These are phyloP conservation scores for Bipolaris cookei DNA, from an alignment of 2,329 filamentous ascomycete species.

Conservation along the genomic window DNA sequence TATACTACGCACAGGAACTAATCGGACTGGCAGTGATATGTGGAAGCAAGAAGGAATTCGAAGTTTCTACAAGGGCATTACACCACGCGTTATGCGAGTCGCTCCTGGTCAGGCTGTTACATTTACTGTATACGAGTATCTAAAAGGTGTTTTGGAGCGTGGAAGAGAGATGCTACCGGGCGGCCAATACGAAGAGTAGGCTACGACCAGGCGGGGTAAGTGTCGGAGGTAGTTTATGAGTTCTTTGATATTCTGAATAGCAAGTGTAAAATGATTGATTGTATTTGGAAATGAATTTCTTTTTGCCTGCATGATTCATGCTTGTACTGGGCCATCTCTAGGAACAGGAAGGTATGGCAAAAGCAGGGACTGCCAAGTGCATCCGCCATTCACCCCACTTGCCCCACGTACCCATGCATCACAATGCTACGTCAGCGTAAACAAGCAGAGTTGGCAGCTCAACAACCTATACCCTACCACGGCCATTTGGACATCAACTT, in stretches of 20 bases:
- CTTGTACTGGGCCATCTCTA: not conserved
- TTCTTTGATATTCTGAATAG: not conserved
- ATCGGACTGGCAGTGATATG: slow-evolving; percentile 50
- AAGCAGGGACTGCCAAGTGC: slow-evolving; percentile 13
- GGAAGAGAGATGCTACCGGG: slow-evolving; percentile 55
- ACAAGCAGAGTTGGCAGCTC: slow-evolving; percentile 5
- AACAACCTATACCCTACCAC: not conserved
- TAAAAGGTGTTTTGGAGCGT: slow-evolving; percentile 58
- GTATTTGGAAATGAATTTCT: not conserved
- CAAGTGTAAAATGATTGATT: not conserved
- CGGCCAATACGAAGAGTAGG: slow-evolving; percentile 57
- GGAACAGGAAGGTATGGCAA: not conserved
- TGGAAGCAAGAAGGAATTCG: slow-evolving; percentile 86
- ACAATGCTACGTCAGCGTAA: slow-evolving; percentile 15
- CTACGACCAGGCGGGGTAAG: not conserved
- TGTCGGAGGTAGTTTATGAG: not conserved
- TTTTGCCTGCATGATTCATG: too few relatives aligned
- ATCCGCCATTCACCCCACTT: slow-evolving; percentile 18
- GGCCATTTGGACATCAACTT: not conserved
- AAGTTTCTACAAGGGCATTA: slow-evolving; percentile 99
- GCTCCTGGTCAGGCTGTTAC: slow-evolving; percentile 89
- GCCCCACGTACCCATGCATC: slow-evolving; percentile 28
- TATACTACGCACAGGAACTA: slow-evolving; percentile 4
- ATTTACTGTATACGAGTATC: slow-evolving; percentile 64
- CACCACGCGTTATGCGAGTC: slow-evolving; percentile 94